phyloP scores from a whole-genome alignment of 129 eudicot genomes.

The Tagetes patula region DNA sequence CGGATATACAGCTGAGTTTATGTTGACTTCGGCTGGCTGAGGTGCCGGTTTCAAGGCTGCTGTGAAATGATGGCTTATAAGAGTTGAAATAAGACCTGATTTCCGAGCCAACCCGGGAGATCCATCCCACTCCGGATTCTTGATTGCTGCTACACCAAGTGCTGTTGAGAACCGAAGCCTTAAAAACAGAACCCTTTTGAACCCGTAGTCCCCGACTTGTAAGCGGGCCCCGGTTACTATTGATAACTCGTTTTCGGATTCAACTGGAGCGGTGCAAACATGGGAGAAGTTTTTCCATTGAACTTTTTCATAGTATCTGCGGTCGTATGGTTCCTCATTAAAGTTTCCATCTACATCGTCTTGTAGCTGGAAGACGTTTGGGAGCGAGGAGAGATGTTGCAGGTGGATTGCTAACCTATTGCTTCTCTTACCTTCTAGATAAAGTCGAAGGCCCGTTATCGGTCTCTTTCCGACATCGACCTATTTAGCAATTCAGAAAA shows the following conservation, averaged over 20 bases:
- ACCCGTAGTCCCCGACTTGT: conserved; percentile 79
- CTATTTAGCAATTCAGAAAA: conserved; percentile 35
- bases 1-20: conserved; percentile 91
- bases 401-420: conserved; percentile 87
- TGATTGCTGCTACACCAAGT: conserved; percentile 58
- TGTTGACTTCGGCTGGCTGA: conserved; percentile 83
- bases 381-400: conserved; percentile 96
- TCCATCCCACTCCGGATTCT: conserved; percentile 95
- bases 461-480: conserved; percentile 99
- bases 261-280: conserved; percentile 96
- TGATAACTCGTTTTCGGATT: conserved; percentile 77
- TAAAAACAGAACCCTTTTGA: conserved; percentile 79
- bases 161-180: conserved; percentile 86
- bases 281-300: conserved; percentile 98
- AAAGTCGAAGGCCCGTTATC: conserved; percentile 84
- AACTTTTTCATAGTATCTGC: conserved; percentile 82
- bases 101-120: conserved; percentile 88
- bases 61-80: conserved; percentile 88
- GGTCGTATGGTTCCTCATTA: conserved; percentile 57
- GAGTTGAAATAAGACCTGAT: conserved; percentile 91
- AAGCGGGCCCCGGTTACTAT: conserved; percentile 89
- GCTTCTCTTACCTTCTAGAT: conserved; percentile 91
- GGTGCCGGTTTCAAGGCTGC: conserved; percentile 72
- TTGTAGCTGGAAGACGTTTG: conserved; percentile 68
- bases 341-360: conserved; percentile 61